A percentile compares a stretch with the other conserved stretches of the same genome.
Conservation (phyloP, 2,329 filamentous ascomycete species). For the Pestalotiopsis sp. region DNA sequence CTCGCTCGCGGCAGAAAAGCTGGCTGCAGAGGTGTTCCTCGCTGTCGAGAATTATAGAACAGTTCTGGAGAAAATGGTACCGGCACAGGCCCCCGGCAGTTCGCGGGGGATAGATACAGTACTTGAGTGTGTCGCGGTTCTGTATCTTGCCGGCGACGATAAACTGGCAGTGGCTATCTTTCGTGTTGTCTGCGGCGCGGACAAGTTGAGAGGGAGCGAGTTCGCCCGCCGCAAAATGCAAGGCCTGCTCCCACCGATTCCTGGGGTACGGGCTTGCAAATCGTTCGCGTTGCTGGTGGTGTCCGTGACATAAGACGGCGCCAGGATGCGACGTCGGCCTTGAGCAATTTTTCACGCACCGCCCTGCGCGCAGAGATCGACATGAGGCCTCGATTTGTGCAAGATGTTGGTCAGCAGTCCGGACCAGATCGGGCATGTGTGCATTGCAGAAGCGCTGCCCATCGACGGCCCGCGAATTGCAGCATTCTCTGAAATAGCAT, state of each 20-base stretch:
- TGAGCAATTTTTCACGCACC: background rate
- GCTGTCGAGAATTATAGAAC: background rate
- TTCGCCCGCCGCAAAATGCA: too few relatives aligned
- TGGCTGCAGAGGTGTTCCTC: background rate
- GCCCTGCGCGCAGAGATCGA: background rate
- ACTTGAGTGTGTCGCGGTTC: background rate
- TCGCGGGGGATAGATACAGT: background rate
- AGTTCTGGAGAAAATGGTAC: background rate
- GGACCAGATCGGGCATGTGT: background rate
- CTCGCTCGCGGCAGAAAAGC: background rate
- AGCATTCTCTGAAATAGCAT: background rate
- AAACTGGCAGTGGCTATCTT: background rate
- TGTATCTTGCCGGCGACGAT: background rate
- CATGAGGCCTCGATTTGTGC: background rate
- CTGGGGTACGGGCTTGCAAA: too few relatives aligned
- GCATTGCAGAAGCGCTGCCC: background rate
- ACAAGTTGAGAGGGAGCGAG: too few relatives aligned
- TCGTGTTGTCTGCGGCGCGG: background rate
- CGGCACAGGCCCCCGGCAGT: background rate
- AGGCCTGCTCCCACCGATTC: too few relatives aligned
- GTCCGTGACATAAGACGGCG: too few relatives aligned
- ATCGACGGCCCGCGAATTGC: background rate
- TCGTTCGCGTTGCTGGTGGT: too few relatives aligned
- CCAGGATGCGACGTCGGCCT: background rate
- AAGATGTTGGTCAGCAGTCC: background rate